Conservation (phyloP, 768 basidiomycete genomes). For the Lactarius hatsudake region DNA sequence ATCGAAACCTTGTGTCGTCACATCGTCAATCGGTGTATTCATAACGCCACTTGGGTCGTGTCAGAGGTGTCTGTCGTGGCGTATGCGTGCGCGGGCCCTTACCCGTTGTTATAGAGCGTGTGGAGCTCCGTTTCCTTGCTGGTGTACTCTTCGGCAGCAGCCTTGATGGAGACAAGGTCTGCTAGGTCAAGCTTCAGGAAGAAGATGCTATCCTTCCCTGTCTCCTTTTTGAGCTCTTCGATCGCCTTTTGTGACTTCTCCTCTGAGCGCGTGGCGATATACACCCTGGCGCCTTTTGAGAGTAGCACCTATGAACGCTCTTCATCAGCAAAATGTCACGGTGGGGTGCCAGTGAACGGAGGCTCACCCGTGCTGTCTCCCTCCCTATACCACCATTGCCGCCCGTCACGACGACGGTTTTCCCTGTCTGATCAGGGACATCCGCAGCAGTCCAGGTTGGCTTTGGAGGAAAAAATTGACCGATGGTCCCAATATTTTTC, state of each 20-base stretch:
- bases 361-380: constrained; percentile 24
- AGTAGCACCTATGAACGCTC: constrained; percentile 15
- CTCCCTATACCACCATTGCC: constrained; percentile 29
- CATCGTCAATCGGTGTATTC: constrained; percentile 8
- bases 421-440: constrained; percentile 32
- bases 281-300: constrained; percentile 23
- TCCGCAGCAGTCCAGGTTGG: constrained; percentile 21
- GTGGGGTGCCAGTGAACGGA: too few species aligned
- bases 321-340: neutral
- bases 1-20: constrained; percentile 28
- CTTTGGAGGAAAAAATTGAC: constrained; percentile 21
- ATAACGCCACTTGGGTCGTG: constrained; percentile 15
- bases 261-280: constrained; percentile 16
- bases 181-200: constrained; percentile 17
- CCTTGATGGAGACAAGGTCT: constrained; percentile 3
- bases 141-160: constrained; percentile 2
- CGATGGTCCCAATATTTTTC: constrained; percentile 11
- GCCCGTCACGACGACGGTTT: constrained; percentile 31
- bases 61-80: neutral
- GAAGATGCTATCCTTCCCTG: constrained; percentile 18
- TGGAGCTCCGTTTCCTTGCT: constrained; percentile 19
- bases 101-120: constrained; percentile 14
- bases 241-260: constrained; percentile 6
- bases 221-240: constrained; percentile 13
- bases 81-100: neutral